Percentiles rank a stretch among this genome's conserved stretches.
Evolutionary conservation across 78 protist genomes (phyloP).

Genomic region (Speleostelium caveatum): DNA sequence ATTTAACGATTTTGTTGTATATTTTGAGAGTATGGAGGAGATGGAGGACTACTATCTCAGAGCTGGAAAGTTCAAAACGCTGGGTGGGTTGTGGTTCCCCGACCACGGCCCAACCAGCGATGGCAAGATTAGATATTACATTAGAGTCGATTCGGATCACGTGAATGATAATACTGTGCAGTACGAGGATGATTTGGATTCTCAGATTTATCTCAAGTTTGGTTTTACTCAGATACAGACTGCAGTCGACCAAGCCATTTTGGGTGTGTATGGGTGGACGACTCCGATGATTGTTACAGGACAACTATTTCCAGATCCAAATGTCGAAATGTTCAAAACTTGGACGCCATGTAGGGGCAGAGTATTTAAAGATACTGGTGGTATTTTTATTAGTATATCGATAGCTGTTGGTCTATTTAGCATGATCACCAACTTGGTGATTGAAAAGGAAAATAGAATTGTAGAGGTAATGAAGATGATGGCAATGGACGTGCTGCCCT

Average conservation of each 20-base stretch:
- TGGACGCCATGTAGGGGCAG: constrained; percentile 11
- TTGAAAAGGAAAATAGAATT: constrained; percentile 50
- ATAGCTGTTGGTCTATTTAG: constrained; percentile 3
- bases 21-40: not conserved
- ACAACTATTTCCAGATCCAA: constrained; percentile 35
- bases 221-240: not conserved
- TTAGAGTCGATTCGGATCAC: constrained; percentile 5
- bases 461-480: constrained; percentile 44
- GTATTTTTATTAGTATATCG: constrained; percentile 29
- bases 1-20: no score
- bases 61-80: not conserved
- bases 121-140: not conserved
- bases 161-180: not conserved
- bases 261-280: not conserved
- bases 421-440: constrained; percentile 13
- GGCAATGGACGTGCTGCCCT: constrained; percentile 23
- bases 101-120: not conserved
- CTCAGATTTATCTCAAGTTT: not conserved
- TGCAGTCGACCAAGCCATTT: constrained; percentile 48
- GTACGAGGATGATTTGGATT: not conserved
- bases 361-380: constrained; percentile 11
- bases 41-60: not conserved
- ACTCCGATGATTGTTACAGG: not conserved
- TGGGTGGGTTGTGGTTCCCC: not conserved
- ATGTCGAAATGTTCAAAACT: not conserved